Evolutionary conservation across 2,329 filamentous ascomycete species (phyloP).

Genomic region (Ophiostoma ips): DNA sequence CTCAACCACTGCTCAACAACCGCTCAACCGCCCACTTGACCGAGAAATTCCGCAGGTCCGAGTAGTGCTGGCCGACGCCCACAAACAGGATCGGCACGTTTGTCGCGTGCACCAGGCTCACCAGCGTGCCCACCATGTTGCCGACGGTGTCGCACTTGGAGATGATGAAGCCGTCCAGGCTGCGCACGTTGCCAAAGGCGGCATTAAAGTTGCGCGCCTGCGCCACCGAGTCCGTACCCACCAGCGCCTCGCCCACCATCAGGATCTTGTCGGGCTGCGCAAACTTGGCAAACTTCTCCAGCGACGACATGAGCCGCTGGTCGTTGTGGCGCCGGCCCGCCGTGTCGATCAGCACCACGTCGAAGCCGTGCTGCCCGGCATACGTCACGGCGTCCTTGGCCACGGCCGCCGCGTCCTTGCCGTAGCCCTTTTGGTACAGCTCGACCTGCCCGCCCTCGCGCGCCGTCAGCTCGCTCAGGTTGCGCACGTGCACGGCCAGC

Average conservation of each 20-base stretch:
- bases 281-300: slow-evolving; percentile 96
- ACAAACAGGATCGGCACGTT: slow-evolving; percentile 92
- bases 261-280: slow-evolving; percentile 96
- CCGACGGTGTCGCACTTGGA: slow-evolving; percentile 97
- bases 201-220: slow-evolving; percentile 95
- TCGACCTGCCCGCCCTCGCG: slow-evolving; percentile 74
- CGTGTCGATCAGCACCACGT: slow-evolving; percentile 94
- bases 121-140: slow-evolving; percentile 94
- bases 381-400: slow-evolving; percentile 85
- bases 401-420: slow-evolving; percentile 91
- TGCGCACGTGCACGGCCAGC: slow-evolving; percentile 85
- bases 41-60: slow-evolving; percentile 53
- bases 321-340: slow-evolving; percentile 93
- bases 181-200: slow-evolving; percentile 68
- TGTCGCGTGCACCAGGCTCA: slow-evolving; percentile 94
- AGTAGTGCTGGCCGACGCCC: slow-evolving; percentile 58
- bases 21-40: slow-evolving; percentile 58
- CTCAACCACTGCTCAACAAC: slow-evolving; percentile 37
- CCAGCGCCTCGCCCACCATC: slow-evolving; percentile 82
- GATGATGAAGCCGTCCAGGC: slow-evolving; percentile 93
- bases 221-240: slow-evolving; percentile 88
- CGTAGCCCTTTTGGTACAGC: slow-evolving; percentile 93
- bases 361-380: slow-evolving; percentile 61
- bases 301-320: slow-evolving; percentile 82
- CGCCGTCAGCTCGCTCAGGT: slow-evolving; percentile 74